A percentile compares a stretch with the other conserved stretches of the same genome.
These are phyloP conservation scores for Polytolypa hystricis DNA, from an alignment of 2,329 filamentous ascomycete species.

Conservation along the genomic window DNA sequence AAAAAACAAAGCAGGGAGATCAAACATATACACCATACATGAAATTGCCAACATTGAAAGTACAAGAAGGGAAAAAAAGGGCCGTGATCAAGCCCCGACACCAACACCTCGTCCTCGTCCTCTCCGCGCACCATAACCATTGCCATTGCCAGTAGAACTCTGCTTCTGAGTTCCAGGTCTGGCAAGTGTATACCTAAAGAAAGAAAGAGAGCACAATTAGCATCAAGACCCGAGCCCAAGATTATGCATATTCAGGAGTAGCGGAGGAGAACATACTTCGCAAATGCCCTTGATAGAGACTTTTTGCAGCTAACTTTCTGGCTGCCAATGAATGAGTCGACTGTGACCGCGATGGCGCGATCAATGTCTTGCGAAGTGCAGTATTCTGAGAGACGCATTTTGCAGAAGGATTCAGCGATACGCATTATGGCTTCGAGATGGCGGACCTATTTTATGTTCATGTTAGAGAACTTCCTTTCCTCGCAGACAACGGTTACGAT, in stretches of 20 bases:
- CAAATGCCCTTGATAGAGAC: constrained; percentile 83
- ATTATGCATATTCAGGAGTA: neutral
- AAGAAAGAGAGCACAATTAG: neutral
- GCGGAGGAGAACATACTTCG: constrained; percentile 67
- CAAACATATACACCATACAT: too few relatives aligned
- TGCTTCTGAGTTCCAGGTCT: constrained; percentile 6
- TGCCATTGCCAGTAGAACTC: neutral
- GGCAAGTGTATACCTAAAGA: constrained; percentile 9
- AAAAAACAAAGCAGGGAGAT: too few relatives aligned
- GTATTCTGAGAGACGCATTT: constrained; percentile 97
- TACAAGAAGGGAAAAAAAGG: neutral
- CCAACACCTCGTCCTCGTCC: neutral
- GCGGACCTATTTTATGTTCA: constrained; percentile 84
- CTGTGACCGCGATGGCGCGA: constrained; percentile 89
- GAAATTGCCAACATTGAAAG: too few relatives aligned
- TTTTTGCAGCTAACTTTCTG: constrained; percentile 98
- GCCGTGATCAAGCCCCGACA: neutral
- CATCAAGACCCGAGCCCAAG: neutral
- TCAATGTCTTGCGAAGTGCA: constrained; percentile 85
- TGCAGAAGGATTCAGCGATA: constrained; percentile 86
- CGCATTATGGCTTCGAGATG: constrained; percentile 97
- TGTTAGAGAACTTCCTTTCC: too few relatives aligned
- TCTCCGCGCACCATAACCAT: neutral
- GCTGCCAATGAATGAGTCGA: constrained; percentile 89
- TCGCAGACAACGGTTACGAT: too few relatives aligned